Evolutionary conservation across 805 yeast genomes (phyloP).

Genomic region (Candida namnaoensis): DNA sequence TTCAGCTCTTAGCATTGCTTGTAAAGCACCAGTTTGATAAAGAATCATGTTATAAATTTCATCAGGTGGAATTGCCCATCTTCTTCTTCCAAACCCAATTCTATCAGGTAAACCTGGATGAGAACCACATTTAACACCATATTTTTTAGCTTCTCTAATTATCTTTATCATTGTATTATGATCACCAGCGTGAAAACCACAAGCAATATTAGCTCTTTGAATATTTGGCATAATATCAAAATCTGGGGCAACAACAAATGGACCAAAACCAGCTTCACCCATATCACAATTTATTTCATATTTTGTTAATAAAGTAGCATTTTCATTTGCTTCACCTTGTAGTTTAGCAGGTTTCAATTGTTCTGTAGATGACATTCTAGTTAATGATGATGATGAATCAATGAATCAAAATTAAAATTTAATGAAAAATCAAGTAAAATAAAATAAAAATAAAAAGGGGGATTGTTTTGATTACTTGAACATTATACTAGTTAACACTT

Average conservation of each 20-base stretch:
- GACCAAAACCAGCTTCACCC: conserved; percentile 28
- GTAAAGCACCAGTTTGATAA: conserved; percentile 30
- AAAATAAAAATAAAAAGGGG: too few species aligned
- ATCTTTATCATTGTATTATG: conserved; percentile 25
- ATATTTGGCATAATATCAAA: conserved; percentile 30
- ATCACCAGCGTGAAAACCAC: conserved; percentile 34
- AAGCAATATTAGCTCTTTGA: conserved; percentile 30
- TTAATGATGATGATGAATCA: too few species aligned
- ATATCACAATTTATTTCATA: conserved; percentile 24
- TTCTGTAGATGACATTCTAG: too few species aligned
- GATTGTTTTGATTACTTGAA: too few species aligned
- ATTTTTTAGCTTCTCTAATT: conserved; percentile 24
- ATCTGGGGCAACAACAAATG: conserved; percentile 29
- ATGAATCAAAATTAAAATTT: too few species aligned
- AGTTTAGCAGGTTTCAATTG: background rate
- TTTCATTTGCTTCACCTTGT: background rate
- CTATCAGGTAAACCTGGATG: conserved; percentile 32
- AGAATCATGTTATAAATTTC: conserved; percentile 26
- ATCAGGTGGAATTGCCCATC: conserved; percentile 25
- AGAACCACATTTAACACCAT: conserved; percentile 27
- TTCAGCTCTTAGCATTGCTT: conserved; percentile 26
- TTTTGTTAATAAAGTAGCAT: background rate
- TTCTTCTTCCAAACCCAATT: conserved; percentile 31
- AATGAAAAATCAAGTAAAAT: too few species aligned
- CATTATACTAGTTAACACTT: too few species aligned